phyloP scores from a whole-genome alignment of 306 rosid species.

The Astragalus membranaceus region DNA sequence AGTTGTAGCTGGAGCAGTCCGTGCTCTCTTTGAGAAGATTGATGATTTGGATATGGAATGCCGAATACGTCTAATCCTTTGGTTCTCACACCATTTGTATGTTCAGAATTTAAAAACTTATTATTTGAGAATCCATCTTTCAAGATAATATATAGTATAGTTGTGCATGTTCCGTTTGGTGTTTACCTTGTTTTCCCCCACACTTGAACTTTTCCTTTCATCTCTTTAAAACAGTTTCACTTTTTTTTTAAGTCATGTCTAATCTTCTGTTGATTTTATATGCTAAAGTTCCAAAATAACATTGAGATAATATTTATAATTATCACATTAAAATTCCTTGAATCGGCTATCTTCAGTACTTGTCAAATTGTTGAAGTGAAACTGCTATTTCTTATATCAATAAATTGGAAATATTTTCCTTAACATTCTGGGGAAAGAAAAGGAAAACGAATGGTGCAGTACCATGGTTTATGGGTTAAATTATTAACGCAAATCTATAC shows the following conservation, averaged over 20 bases:
- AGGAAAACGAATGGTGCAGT: not conserved
- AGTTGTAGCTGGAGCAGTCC: constrained; percentile 97
- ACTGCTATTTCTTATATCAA: not conserved
- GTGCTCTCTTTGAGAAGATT: constrained; percentile 88
- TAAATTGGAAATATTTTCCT: not conserved
- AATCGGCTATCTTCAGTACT: not conserved
- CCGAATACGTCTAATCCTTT: constrained; percentile 87
- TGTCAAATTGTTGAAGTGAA: constrained; percentile 5
- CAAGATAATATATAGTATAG: not conserved
- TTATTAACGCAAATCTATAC: not conserved
- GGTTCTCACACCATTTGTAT: constrained; percentile 99
- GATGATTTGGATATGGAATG: constrained; percentile 98
- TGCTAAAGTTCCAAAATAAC: not conserved
- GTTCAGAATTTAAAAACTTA: constrained; percentile 24
- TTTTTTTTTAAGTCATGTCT: not conserved
- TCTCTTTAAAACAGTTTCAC: not conserved
- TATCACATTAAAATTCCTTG: constrained; percentile 7
- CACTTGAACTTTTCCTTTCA: not conserved
- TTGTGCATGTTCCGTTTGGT: constrained; percentile 4
- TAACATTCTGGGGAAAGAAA: not conserved
- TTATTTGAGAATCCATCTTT: not conserved
- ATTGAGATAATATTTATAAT: not conserved
- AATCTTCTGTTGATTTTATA: not conserved
- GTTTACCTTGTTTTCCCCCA: not conserved
- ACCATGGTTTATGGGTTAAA: not conserved